Evolutionary conservation across 2,329 filamentous ascomycete genomes (phyloP).

Genomic region (Juglanconis oblonga): DNA sequence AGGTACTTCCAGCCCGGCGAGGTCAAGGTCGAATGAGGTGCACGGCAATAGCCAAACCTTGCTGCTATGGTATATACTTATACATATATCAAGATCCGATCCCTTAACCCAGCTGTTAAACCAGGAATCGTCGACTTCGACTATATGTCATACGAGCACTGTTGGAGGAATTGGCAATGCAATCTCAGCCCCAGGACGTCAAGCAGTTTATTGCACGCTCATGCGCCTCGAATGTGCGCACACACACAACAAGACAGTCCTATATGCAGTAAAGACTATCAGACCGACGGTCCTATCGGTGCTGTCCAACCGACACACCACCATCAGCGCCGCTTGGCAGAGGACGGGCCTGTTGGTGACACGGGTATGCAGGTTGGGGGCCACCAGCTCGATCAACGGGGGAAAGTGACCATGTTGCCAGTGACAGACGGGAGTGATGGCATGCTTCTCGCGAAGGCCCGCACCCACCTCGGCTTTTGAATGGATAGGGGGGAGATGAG

Average conservation of each 20-base stretch:
- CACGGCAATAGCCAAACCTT: constrained; percentile 11
- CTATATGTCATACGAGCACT: constrained; percentile 3
- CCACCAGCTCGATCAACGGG: neutral
- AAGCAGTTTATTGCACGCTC: constrained; percentile 12
- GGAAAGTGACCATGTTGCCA: neutral
- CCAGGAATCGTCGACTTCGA: neutral
- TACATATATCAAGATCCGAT: neutral
- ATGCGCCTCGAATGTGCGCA: neutral
- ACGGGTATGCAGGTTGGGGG: constrained; percentile 5
- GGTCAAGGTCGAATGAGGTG: constrained; percentile 6
- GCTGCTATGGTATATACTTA: constrained; percentile 1
- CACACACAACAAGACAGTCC: neutral
- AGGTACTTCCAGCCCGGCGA: constrained; percentile 6
- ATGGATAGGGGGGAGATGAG: constrained; percentile 3
- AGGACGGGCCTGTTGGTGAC: neutral
- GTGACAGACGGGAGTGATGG: neutral
- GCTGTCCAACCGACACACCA: neutral
- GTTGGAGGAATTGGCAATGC: neutral
- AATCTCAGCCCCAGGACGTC: constrained; percentile 6
- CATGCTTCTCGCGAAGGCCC: constrained; percentile 10
- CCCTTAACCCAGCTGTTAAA: constrained; percentile 2
- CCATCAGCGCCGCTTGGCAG: constrained; percentile 9
- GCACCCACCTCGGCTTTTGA: constrained; percentile 18
- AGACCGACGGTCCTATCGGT: neutral
- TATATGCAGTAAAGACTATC: neutral